Evolutionary conservation across 495 filamentous ascomycete genomes (phyloP), one percentile per base, ranked within the genome.

Genomic region (Aspergillus steynii): DNA sequence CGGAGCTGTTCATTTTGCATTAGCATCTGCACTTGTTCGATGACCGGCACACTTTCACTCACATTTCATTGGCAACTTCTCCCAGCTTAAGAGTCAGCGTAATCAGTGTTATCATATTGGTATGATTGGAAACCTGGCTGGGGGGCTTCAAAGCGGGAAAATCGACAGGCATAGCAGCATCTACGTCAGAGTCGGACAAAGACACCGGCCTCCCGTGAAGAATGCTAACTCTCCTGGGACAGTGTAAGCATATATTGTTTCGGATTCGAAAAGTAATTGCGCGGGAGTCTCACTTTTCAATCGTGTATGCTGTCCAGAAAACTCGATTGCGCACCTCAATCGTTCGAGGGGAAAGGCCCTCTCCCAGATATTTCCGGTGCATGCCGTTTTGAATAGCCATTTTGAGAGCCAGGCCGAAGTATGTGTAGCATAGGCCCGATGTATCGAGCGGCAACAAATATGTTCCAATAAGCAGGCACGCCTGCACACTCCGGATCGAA

Each of bases 331-430:
- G 68, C 3, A 75, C 68, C 65, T 83, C 80, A 1, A 78, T 62
- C 72, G 76, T 80, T 42, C 72, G 71, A 14, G 70, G 57, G 2
- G 74, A 77, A 1, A 82, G 62, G 0, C 77, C 78, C 58, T 81
- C 74, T 14, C 77, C 80, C 34, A 74, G 70, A 50, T 83, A 82
- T 50, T 73, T 74, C 45, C 80, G 71, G 56, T 83, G 80, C 80
- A 83, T 83, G n/a, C 80, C 80, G 64, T 83, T 83, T 50, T 82
- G 80, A 47, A 83, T 80, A 0, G 79, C 80, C 58, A 83, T 67
- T 49, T 83, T 83, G 6, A 83, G 66, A 15, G 79, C 78, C 50
- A 83, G 58, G 0, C 77, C 77, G 60, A 82, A 79, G 59, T 83
- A 84, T 12, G 77, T 83, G 54, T 81, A 83, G 32, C 78, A 77